Evolutionary conservation across 495 filamentous ascomycete genomes (phyloP).

Genomic region (Penicilliopsis zonata): DNA sequence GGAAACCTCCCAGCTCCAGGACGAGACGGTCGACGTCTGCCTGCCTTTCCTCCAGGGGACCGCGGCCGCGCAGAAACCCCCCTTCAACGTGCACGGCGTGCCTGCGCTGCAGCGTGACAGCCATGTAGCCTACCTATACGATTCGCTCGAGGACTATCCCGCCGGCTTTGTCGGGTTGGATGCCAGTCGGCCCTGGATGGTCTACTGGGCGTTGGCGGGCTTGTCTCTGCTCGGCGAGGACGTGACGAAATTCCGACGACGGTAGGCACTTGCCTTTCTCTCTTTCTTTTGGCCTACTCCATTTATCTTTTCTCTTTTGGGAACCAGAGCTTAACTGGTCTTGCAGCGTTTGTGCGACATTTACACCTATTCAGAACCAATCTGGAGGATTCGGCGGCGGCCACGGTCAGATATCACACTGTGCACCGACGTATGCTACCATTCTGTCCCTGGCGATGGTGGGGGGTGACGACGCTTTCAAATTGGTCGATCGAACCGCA

Average conservation of each 20-base stretch:
- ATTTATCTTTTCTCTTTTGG: constrained; percentile 3
- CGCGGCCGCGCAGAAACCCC: constrained; percentile 24
- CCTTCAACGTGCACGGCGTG: constrained; percentile 57
- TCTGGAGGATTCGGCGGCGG: constrained; percentile 88
- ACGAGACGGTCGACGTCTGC: constrained; percentile 53
- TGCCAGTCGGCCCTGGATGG: constrained; percentile 79
- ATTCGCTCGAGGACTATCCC: constrained; percentile 53
- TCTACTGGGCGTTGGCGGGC: constrained; percentile 79
- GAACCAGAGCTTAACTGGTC: constrained; percentile 1
- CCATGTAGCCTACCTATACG: constrained; percentile 68
- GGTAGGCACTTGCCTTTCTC: constrained; percentile 26
- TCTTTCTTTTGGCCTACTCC: constrained; percentile 1
- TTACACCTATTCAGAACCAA: constrained; percentile 67
- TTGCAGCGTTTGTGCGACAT: constrained; percentile 52
- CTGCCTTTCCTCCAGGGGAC: constrained; percentile 50
- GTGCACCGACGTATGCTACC: constrained; percentile 78
- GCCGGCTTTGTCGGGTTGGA: constrained; percentile 56
- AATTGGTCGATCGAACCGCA: constrained; percentile 63
- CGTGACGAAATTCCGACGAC: constrained; percentile 52
- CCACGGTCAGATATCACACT: constrained; percentile 77
- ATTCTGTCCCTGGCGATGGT: constrained; percentile 67
- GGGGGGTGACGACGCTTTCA: constrained; percentile 57
- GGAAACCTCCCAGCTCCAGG: constrained; percentile 52
- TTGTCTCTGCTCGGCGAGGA: constrained; percentile 67
- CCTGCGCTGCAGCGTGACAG: constrained; percentile 54